Evolutionary conservation across 345 rosid genomes (phyloP).

Genomic region (Rhizophora apiculata): DNA sequence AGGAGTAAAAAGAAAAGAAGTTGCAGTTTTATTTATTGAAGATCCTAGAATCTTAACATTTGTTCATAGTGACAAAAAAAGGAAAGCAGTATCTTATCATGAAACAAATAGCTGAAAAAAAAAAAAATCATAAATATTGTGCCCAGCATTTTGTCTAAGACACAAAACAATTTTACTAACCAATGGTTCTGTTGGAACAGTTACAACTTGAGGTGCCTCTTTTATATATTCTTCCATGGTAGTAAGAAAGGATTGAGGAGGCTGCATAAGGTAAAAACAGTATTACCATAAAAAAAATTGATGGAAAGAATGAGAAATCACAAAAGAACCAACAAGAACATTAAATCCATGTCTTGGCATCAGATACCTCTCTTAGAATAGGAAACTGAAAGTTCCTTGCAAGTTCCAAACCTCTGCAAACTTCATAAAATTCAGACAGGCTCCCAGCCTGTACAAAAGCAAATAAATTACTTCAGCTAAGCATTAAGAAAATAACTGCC

Average conservation of each 20-base stretch:
- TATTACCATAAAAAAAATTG: background rate
- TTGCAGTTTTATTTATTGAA: background rate
- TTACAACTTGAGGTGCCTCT: conserved; percentile 86
- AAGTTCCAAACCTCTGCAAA: conserved; percentile 95
- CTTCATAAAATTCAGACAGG: conserved; percentile 91
- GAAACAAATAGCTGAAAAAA: background rate
- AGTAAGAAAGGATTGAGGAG: conserved; percentile 86
- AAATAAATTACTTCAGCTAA: conserved; percentile 12
- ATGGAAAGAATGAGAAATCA: background rate
- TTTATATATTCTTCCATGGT: conserved; percentile 97
- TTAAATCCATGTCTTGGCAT: conserved; percentile 5
- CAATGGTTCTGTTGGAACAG: conserved; percentile 74
- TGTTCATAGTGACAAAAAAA: background rate
- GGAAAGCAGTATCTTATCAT: background rate
- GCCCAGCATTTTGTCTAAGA: background rate
- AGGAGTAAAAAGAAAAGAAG: background rate
- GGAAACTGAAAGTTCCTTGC: conserved; percentile 99
- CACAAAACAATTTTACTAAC: conserved; percentile 34
- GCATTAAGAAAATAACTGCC: background rate
- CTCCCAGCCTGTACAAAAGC: conserved; percentile 61
- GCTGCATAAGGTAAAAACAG: conserved; percentile 41
- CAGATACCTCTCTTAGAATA: conserved; percentile 74
- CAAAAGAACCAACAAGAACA: conserved; percentile 4
- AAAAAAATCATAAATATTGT: background rate
- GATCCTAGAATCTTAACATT: background rate